Base-by-base conservation (phyloP, 1,284 basidiomycete species). In the Clitocybe nebularis region DNA sequence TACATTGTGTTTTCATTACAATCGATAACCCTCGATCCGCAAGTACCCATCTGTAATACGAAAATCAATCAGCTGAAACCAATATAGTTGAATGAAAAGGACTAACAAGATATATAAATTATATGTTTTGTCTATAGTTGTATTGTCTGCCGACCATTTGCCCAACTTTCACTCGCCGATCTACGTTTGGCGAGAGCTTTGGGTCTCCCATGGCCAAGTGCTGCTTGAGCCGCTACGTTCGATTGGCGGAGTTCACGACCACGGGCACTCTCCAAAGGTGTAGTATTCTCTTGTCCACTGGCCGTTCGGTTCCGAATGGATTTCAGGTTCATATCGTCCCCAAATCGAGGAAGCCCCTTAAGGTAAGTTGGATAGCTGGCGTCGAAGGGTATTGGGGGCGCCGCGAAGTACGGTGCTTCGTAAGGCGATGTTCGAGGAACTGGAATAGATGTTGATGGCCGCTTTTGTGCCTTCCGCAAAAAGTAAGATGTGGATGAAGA, bases 361-460 rank as follows among this genome's bases (percentile, higher is more conserved):
- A 26, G 30, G 40, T 10, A 35, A 9, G 23, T 45, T 35, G n/a
- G 37, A 33, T 28, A 39, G 14, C 17, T 36, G 4, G 30, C 14
- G 16, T 60, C 54, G n/a, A 56, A 39, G 20, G 57, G 39, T 20
- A 57, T 45, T 5, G 68, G 68, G 6, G 67, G 68, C 21, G 60
- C 47, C 2, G 67, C 68, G 48, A 69, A 71, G 52, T 69, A 70
- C 2, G 68, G 68, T 25, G 67, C 64, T 30, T 62, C 64, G 44
- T 71, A 71, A 4, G 68, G 68, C 30, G 53, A 58, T 5, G 68
- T 71, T 19, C 67, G 58, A 24, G 59, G 58, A 39, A 62, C 54
- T 3, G 66, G 57, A 28, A 57, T 50, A 9, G 66, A 61, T 8
- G 57, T 48, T 7, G 66, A 61, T 3, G 47, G 45, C 17, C 60